Conservation (phyloP, 169 alveolate genomes). For the Cryptosporidium sp. region DNA sequence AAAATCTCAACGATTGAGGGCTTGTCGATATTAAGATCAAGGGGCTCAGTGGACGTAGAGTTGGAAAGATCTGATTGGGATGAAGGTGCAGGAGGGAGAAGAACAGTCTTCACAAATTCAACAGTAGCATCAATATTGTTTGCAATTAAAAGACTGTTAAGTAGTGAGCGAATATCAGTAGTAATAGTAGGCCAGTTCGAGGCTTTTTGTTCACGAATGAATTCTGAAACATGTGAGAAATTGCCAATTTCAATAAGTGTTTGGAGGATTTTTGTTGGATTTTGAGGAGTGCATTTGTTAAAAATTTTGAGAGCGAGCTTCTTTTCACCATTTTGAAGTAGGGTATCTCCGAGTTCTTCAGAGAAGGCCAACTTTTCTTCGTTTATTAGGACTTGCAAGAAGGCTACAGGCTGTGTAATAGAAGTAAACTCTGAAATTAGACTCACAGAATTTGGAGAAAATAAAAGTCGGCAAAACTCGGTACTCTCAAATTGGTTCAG, state of each 20-base stretch:
- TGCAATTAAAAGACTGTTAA: constrained; percentile 79
- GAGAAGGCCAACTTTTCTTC: constrained; percentile 97
- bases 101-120: constrained; percentile 77
- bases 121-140: constrained; percentile 76
- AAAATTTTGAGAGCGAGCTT: constrained; percentile 93
- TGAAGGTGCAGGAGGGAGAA: constrained; percentile 74
- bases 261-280: constrained; percentile 92
- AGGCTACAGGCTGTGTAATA: constrained; percentile 4
- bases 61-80: constrained; percentile 42
- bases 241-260: constrained; percentile 94
- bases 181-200: constrained; percentile 73
- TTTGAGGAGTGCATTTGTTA: constrained; percentile 83
- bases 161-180: constrained; percentile 60
- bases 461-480: constrained; percentile 96
- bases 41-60: constrained; percentile 33
- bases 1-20: constrained; percentile 90
- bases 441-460: constrained; percentile 90
- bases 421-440: constrained; percentile 71
- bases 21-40: constrained; percentile 79
- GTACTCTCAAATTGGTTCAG: constrained; percentile 95
- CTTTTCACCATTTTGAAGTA: constrained; percentile 88
- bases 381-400: constrained; percentile 95
- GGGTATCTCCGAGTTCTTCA: constrained; percentile 96
- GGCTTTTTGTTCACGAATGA: constrained; percentile 44
- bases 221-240: constrained; percentile 88